Evolutionary conservation across 1,284 basidiomycete species (phyloP).

Genomic region (Trichosporon coremiiforme): DNA sequence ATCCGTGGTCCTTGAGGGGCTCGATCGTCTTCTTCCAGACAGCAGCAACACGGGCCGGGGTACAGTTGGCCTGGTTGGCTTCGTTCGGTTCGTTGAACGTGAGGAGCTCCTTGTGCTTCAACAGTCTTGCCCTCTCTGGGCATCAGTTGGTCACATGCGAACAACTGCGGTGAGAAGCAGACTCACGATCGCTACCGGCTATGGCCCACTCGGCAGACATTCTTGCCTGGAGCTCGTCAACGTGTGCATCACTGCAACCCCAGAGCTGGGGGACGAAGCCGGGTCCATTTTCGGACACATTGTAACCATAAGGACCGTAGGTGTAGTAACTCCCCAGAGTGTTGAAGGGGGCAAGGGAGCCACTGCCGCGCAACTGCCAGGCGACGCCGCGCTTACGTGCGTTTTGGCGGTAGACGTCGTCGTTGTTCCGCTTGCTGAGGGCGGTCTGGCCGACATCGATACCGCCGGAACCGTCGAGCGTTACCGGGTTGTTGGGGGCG

Average conservation of each 20-base stretch:
- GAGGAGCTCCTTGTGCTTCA: conserved; percentile 37
- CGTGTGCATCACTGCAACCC: conserved; percentile 38
- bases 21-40: conserved; percentile 40
- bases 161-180: too few species aligned
- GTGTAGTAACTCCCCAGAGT: conserved; percentile 42
- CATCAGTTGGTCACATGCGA: not conserved
- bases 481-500: not conserved
- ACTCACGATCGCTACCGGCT: not conserved
- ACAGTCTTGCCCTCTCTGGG: conserved; percentile 16
- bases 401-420: not conserved
- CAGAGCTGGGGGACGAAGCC: conserved; percentile 45
- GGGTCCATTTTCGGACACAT: conserved; percentile 32
- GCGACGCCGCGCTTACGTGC: not conserved
- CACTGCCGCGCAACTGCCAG: not conserved
- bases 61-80: conserved; percentile 36
- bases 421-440: not conserved
- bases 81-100: conserved; percentile 45
- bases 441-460: not conserved
- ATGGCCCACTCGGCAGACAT: conserved; percentile 31
- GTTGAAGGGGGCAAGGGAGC: conserved; percentile 21
- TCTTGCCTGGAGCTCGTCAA: conserved; percentile 33
- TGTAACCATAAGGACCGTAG: conserved; percentile 33
- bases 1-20: conserved; percentile 45
- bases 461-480: too few species aligned
- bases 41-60: conserved; percentile 34